These are phyloP conservation scores for Hyphopichia wangnamkhiaoensis DNA, from an alignment of 1,139 yeast species.

Conservation along the genomic window DNA sequence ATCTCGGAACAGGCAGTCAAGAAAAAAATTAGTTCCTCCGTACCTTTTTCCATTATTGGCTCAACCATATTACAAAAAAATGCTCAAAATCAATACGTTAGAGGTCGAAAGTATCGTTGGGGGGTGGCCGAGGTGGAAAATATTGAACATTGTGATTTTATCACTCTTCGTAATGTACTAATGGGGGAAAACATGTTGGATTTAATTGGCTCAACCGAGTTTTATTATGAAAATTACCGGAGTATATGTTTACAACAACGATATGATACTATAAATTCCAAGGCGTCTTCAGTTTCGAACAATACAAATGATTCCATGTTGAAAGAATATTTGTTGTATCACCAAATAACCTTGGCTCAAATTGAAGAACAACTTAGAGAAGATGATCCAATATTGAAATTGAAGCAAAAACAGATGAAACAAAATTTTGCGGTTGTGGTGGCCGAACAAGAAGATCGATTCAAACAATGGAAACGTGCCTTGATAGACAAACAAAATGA, in stretches of 20 bases:
- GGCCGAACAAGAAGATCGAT: constrained; percentile 56
- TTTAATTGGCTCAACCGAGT: constrained; percentile 56
- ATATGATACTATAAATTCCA: not conserved
- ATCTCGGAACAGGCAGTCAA: constrained; percentile 42
- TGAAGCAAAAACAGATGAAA: constrained; percentile 46
- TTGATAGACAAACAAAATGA: constrained; percentile 56
- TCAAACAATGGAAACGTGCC: constrained; percentile 65
- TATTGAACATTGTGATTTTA: constrained; percentile 64
- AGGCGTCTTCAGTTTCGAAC: not conserved
- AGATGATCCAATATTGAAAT: constrained; percentile 50
- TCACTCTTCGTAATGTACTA: constrained; percentile 50
- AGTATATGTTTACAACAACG: constrained; percentile 7
- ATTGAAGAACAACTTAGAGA: constrained; percentile 43
- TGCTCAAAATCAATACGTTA: constrained; percentile 38
- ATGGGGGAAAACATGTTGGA: constrained; percentile 60
- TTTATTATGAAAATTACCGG: constrained; percentile 58
- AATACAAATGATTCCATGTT: not conserved
- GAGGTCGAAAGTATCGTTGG: constrained; percentile 74
- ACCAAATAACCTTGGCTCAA: constrained; percentile 33
- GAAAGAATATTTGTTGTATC: constrained; percentile 24
- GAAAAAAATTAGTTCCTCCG: constrained; percentile 27
- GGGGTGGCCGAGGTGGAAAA: constrained; percentile 74
- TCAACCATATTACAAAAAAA: constrained; percentile 37
- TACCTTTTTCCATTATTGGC: constrained; percentile 66
- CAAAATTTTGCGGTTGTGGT: constrained; percentile 51